Percentiles rank a stretch among this genome's conserved stretches.
Evolutionary conservation across 2,329 filamentous ascomycete genomes (phyloP).

Genomic region (Endothia cerciana): DNA sequence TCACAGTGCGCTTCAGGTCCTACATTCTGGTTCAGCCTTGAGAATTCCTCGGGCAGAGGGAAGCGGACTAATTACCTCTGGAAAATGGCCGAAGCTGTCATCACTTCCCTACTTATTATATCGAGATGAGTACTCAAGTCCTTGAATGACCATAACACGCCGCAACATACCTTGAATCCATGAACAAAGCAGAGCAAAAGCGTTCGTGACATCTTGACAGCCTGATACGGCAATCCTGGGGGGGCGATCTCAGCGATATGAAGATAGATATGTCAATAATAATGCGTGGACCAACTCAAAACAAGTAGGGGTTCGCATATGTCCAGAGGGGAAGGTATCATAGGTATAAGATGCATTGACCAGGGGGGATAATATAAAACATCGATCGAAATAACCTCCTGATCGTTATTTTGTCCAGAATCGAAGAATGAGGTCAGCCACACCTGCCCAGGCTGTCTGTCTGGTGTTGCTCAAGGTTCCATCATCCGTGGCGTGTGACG

Average conservation of each 20-base stretch:
- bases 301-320: background rate
- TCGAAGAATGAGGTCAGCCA: conserved; percentile 24
- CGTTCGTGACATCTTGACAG: conserved; percentile 50
- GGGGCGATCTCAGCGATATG: background rate
- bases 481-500: conserved; percentile 1
- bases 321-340: background rate
- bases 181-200: conserved; percentile 75
- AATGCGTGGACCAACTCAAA: background rate
- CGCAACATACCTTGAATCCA: conserved; percentile 65
- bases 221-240: background rate
- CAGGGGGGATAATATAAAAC: background rate
- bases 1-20: conserved; percentile 63
- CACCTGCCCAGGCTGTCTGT: conserved; percentile 11
- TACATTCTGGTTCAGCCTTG: conserved; percentile 27
- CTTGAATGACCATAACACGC: background rate
- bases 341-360: background rate
- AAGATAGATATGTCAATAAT: background rate
- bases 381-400: background rate
- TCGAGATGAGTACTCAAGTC: background rate
- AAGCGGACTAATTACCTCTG: conserved; percentile 48
- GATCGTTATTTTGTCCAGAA: background rate
- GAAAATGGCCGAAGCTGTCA: conserved; percentile 71
- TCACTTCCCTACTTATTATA: conserved; percentile 59
- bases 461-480: background rate
- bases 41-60: no score